These are phyloP conservation scores for Dothistroma septosporum DNA, from an alignment of 2,329 filamentous ascomycete genomes.

Conservation along the genomic window DNA sequence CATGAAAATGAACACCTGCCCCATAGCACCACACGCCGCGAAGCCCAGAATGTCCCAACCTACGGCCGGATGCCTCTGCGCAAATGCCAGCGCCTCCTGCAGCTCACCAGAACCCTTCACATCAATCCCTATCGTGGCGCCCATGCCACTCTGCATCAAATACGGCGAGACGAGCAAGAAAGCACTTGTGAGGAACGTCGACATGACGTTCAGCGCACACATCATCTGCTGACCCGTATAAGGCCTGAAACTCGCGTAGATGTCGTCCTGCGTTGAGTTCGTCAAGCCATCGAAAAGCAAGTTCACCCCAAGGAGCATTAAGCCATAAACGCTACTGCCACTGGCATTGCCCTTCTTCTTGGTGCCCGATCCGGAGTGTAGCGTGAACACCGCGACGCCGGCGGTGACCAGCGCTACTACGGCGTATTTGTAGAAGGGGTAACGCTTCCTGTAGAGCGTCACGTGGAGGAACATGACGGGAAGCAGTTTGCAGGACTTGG, in stretches of 20 bases:
- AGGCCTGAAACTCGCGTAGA: conserved; percentile 71
- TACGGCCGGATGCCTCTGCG: conserved; percentile 73
- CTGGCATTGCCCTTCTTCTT: conserved; percentile 30
- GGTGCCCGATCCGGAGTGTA: conserved; percentile 59
- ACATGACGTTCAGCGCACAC: conserved; percentile 92
- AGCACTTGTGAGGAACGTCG: conserved; percentile 66
- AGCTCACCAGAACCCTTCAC: conserved; percentile 67
- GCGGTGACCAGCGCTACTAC: conserved; percentile 87
- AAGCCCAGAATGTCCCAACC: conserved; percentile 88
- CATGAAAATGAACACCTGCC: conserved; percentile 85
- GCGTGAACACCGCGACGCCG: conserved; percentile 90
- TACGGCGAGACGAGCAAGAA: conserved; percentile 79
- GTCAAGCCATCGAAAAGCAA: conserved; percentile 93
- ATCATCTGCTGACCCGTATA: conserved; percentile 98
- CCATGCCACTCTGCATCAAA: conserved; percentile 59
- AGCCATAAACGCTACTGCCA: conserved; percentile 68
- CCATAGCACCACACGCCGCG: conserved; percentile 81
- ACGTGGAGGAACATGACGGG: conserved; percentile 97
- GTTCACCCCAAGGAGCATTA: conserved; percentile 81
- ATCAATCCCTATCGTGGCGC: conserved; percentile 41
- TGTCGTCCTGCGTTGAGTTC: conserved; percentile 93
- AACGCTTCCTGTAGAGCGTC: conserved; percentile 80
- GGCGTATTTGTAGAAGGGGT: conserved; percentile 93
- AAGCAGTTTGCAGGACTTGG: conserved; percentile 97
- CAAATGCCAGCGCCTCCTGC: conserved; percentile 71